Percentiles rank a stretch among this genome's conserved stretches.
These are phyloP conservation scores for Tetrahymena malaccensis DNA, from an alignment of 73 alveolate genomes.

Conservation along the genomic window DNA sequence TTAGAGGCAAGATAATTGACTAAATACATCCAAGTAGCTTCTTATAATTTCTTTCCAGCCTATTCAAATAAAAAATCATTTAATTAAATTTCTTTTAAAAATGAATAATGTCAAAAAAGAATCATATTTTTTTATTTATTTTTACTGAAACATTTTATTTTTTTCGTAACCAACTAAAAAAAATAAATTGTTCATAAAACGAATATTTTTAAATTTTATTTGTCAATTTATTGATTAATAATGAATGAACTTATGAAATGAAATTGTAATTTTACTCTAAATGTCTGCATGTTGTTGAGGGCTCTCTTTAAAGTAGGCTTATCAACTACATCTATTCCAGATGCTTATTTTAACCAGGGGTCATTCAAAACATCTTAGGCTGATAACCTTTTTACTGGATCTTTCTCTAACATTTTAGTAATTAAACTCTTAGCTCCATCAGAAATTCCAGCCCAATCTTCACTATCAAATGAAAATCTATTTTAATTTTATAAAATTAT, in stretches of 20 bases:
- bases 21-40: slow-evolving; percentile 12
- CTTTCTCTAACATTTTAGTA: slow-evolving; percentile 44
- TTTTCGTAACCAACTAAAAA: too few species aligned
- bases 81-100: background rate
- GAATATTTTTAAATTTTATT: too few species aligned
- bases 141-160: too few species aligned
- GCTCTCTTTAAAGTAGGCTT: slow-evolving; percentile 5
- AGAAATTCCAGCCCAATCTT: slow-evolving; percentile 53
- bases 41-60: slow-evolving; percentile 14
- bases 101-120: too few species aligned
- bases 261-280: background rate
- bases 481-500: background rate
- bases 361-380: slow-evolving; percentile 58
- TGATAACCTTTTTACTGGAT: slow-evolving; percentile 46
- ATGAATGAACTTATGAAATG: too few species aligned
- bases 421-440: slow-evolving; percentile 61
- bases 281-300: background rate
- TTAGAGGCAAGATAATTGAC: slow-evolving; percentile 24
- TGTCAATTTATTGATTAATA: too few species aligned
- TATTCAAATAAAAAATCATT: background rate
- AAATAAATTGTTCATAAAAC: too few species aligned
- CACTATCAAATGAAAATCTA: slow-evolving; percentile 12
- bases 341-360: slow-evolving; percentile 48
- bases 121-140: too few species aligned
- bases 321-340: background rate